These are phyloP conservation scores for Artomyces pyxidatus DNA, from an alignment of 768 basidiomycete species.

Conservation along the genomic window DNA sequence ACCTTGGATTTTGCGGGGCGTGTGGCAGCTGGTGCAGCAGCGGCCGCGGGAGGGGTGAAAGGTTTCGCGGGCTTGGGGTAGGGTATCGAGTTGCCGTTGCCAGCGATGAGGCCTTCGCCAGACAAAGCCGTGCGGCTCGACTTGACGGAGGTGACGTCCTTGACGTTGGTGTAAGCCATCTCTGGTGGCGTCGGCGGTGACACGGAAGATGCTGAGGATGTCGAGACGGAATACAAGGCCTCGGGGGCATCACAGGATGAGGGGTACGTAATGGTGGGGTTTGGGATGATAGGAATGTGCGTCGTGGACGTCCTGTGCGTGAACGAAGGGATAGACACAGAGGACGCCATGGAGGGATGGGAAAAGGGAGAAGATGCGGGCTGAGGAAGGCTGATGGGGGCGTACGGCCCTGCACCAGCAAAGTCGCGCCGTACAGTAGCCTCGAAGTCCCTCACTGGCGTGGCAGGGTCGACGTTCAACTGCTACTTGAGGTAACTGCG, in stretches of 20 bases:
- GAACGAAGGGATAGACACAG: constrained; percentile 17
- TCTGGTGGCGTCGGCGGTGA: constrained; percentile 21
- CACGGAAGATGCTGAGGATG: constrained; percentile 22
- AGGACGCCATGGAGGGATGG: constrained; percentile 17
- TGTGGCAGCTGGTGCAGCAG: neutral
- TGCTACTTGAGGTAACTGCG: constrained; percentile 92
- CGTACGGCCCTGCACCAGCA: constrained; percentile 45
- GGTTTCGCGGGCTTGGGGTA: neutral
- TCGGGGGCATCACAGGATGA: constrained; percentile 23
- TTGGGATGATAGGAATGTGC: constrained; percentile 13
- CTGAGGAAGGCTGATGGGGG: constrained; percentile 52
- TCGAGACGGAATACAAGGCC: constrained; percentile 19
- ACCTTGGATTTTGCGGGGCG: neutral
- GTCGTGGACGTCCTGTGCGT: constrained; percentile 12
- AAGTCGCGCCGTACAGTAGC: constrained; percentile 54
- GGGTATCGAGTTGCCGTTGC: neutral
- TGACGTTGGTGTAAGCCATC: neutral
- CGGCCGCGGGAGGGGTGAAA: neutral
- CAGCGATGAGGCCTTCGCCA: neutral
- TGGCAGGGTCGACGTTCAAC: constrained; percentile 60
- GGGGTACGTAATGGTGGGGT: constrained; percentile 13
- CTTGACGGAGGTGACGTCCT: neutral
- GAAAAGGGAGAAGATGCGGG: constrained; percentile 22
- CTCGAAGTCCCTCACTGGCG: constrained; percentile 57
- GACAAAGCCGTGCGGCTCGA: neutral